Evolutionary conservation across 306 rosid species (phyloP).

Genomic region (Prunus mira): DNA sequence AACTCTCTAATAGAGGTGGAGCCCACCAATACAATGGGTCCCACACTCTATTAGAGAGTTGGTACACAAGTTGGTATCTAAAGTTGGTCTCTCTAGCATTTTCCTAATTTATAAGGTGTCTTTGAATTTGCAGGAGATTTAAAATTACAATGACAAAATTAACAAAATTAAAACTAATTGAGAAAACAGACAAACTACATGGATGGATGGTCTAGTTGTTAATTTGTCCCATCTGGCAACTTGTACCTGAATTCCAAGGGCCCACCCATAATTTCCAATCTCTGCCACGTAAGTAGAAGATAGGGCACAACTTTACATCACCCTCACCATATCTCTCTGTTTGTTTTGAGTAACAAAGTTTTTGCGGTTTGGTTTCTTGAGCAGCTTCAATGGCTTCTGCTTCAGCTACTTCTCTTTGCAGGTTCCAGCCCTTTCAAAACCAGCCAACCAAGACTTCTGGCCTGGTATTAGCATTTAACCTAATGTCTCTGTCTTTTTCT

Average conservation of each 20-base stretch:
- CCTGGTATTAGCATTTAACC: slow-evolving; percentile 26
- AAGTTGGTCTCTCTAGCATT: too few species aligned
- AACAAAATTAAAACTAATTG: too few species aligned
- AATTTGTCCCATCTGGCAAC: slow-evolving; percentile 5
- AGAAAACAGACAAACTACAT: too few species aligned
- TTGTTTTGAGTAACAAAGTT: not conserved
- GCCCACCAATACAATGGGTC: too few species aligned
- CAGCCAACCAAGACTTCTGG: slow-evolving; percentile 12
- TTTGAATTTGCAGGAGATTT: too few species aligned
- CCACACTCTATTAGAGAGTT: too few species aligned
- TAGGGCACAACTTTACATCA: not conserved
- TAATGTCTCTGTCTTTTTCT: not conserved
- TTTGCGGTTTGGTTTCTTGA: not conserved
- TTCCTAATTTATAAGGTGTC: rapidly evolving
- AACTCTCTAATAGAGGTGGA: too few species aligned
- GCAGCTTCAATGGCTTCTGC: slow-evolving; percentile 58
- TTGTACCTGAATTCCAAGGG: not conserved
- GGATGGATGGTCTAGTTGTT: not conserved
- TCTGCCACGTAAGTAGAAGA: slow-evolving; percentile 13
- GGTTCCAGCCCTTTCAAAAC: slow-evolving; percentile 36
- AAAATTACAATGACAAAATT: too few species aligned
- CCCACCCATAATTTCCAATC: not conserved
- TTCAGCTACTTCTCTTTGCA: slow-evolving; percentile 47
- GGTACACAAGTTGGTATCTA: too few species aligned
- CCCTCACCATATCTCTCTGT: not conserved